Percentiles rank a stretch among this genome's conserved stretches.
These are phyloP conservation scores for Castanea crenata DNA, from an alignment of 306 rosid genomes.

Conservation along the genomic window DNA sequence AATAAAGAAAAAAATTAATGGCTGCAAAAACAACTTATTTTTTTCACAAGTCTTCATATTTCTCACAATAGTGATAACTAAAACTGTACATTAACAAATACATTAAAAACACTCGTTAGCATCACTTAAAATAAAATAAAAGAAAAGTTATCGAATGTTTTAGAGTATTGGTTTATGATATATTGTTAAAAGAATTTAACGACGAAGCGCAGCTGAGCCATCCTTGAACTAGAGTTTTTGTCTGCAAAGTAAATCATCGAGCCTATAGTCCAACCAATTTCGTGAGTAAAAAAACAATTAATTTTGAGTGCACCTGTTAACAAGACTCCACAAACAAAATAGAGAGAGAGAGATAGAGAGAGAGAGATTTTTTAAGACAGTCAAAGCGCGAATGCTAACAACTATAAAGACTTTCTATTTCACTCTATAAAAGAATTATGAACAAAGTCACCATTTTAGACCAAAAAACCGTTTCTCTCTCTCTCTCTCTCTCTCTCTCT, in stretches of 20 bases:
- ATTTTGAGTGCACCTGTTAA: too few species aligned
- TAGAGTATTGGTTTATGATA: fast-evolving
- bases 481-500: not conserved
- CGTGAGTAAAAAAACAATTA: too few species aligned
- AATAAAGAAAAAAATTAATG: too few species aligned
- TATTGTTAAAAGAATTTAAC: too few species aligned
- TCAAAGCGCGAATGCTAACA: not conserved
- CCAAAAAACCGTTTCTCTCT: not conserved
- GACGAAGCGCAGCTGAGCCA: too few species aligned
- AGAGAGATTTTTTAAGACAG: not conserved
- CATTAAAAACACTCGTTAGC: too few species aligned
- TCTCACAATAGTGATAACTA: fast-evolving
- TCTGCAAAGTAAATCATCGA: fast-evolving
- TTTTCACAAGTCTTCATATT: too few species aligned
- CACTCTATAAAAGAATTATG: too few species aligned
- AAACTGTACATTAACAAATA: fast-evolving
- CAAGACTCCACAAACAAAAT: fast-evolving
- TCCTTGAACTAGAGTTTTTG: fast-evolving
- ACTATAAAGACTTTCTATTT: not conserved
- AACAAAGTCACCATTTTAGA: not conserved
- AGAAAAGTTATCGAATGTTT: fast-evolving
- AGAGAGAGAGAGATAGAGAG: not conserved
- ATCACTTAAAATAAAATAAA: too few species aligned
- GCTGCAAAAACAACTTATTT: too few species aligned
- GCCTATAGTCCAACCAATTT: too few species aligned